A percentile compares a stretch with the other conserved stretches of the same genome.
Evolutionary conservation across 2,329 filamentous ascomycete species (phyloP).

Genomic region (Simplicillium sp.): DNA sequence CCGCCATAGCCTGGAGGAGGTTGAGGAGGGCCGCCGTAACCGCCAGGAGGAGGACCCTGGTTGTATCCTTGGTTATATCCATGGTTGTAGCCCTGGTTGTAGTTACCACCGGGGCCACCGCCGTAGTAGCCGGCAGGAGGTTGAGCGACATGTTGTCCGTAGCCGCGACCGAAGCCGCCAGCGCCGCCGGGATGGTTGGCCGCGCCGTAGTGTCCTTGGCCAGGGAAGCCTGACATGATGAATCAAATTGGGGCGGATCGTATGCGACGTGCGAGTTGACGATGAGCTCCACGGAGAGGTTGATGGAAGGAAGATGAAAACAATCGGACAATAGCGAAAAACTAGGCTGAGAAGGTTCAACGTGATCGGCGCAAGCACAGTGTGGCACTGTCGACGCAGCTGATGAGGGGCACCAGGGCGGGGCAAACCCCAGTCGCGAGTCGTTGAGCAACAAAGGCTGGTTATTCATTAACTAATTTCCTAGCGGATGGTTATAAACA

Average conservation of each 20-base stretch:
- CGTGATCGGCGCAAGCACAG: no score
- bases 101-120: conserved; percentile 11
- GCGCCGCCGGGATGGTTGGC: conserved; percentile 18
- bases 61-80: conserved; percentile 12
- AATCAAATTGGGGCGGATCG: neutral
- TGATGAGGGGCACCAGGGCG: no score
- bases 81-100: conserved; percentile 14
- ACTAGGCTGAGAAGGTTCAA: no score
- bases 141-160: conserved; percentile 10
- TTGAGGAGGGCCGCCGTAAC: conserved; percentile 11
- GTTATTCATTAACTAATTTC: no score
- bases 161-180: conserved; percentile 18
- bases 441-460: no score
- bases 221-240: conserved; percentile 30
- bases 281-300: no score
- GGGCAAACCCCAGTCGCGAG: no score
- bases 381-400: no score
- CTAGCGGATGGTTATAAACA: no score
- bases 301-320: no score
- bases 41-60: conserved; percentile 13
- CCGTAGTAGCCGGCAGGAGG: conserved; percentile 11
- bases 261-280: neutral
- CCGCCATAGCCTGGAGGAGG: conserved; percentile 12
- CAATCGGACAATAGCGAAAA: no score
- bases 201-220: conserved; percentile 28